A percentile compares a stretch with the other conserved stretches of the same genome.
These are phyloP conservation scores for Vitis rupestris DNA, from an alignment of 164 flowering plant species.

Conservation along the genomic window DNA sequence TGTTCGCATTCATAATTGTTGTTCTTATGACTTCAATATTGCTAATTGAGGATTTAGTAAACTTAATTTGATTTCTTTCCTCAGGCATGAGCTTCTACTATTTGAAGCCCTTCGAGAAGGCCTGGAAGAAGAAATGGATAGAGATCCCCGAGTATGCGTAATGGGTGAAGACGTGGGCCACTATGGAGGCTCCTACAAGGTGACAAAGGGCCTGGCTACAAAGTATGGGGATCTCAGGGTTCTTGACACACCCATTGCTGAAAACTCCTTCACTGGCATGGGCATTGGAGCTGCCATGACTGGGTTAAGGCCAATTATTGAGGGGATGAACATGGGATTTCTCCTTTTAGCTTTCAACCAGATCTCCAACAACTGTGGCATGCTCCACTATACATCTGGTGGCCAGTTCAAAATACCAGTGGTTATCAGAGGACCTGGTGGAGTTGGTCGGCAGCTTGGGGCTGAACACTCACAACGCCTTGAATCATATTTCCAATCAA, in stretches of 20 bases:
- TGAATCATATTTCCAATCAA: slow-evolving; percentile 87
- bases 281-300: slow-evolving; percentile 96
- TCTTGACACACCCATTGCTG: slow-evolving; percentile 91
- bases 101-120: slow-evolving; percentile 92
- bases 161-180: slow-evolving; percentile 96
- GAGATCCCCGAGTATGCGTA: slow-evolving; percentile 73
- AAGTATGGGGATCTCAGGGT: slow-evolving; percentile 88
- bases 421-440: slow-evolving; percentile 92
- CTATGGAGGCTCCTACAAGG: slow-evolving; percentile 94
- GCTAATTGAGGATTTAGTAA: too few species aligned
- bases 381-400: slow-evolving; percentile 95
- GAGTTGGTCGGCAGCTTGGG: slow-evolving; percentile 90
- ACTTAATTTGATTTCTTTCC: background rate
- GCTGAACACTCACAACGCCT: slow-evolving; percentile 92
- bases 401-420: slow-evolving; percentile 86
- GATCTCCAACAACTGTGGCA: slow-evolving; percentile 91
- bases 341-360: slow-evolving; percentile 83
- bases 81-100: slow-evolving; percentile 77
- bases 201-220: slow-evolving; percentile 67
- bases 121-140: slow-evolving; percentile 87
- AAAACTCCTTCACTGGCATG: slow-evolving; percentile 93
- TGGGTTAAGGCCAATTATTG: slow-evolving; percentile 77
- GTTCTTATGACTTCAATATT: too few species aligned
- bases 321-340: slow-evolving; percentile 97
- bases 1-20: too few species aligned